These are phyloP conservation scores for Cordyceps cateniannulata DNA, from an alignment of 2,329 filamentous ascomycete species.

Conservation along the genomic window DNA sequence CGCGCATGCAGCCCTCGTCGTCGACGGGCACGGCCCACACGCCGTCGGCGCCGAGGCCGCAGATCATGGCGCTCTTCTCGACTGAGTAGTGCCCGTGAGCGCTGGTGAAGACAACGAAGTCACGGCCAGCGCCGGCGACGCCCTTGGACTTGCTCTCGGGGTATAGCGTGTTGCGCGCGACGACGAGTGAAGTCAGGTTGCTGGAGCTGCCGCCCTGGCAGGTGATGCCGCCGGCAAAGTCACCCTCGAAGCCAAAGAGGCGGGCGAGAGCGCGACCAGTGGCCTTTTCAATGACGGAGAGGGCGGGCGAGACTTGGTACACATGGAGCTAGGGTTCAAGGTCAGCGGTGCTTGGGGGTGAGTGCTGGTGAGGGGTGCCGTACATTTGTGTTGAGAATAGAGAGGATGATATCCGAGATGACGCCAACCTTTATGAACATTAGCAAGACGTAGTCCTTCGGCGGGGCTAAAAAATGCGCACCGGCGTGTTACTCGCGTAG, in stretches of 20 bases:
- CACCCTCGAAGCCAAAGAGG: conserved; percentile 69
- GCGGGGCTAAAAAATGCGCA: conserved; percentile 25
- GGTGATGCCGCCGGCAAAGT: conserved; percentile 65
- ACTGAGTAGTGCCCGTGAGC: conserved; percentile 90
- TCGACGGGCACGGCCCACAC: conserved; percentile 75
- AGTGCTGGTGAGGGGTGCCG: background rate
- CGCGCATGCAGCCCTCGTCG: conserved; percentile 61
- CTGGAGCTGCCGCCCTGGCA: conserved; percentile 80
- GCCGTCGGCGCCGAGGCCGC: conserved; percentile 69
- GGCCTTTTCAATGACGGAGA: conserved; percentile 82
- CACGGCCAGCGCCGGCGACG: conserved; percentile 63
- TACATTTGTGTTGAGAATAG: conserved; percentile 84
- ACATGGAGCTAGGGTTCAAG: conserved; percentile 61
- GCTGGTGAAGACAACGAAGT: conserved; percentile 82
- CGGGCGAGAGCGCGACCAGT: conserved; percentile 66
- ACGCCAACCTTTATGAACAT: conserved; percentile 61
- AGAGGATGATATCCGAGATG: conserved; percentile 75
- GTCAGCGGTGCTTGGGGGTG: background rate
- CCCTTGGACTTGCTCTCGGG: conserved; percentile 69
- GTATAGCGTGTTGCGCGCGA: conserved; percentile 81
- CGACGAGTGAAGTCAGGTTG: conserved; percentile 77
- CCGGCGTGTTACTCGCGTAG: conserved; percentile 82
- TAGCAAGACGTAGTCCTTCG: conserved; percentile 4
- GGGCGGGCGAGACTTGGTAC: conserved; percentile 84
- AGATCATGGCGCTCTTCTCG: conserved; percentile 89